Base-by-base conservation (phyloP, 805 yeast genomes). In the Saccharomycopsis olivae region DNA sequence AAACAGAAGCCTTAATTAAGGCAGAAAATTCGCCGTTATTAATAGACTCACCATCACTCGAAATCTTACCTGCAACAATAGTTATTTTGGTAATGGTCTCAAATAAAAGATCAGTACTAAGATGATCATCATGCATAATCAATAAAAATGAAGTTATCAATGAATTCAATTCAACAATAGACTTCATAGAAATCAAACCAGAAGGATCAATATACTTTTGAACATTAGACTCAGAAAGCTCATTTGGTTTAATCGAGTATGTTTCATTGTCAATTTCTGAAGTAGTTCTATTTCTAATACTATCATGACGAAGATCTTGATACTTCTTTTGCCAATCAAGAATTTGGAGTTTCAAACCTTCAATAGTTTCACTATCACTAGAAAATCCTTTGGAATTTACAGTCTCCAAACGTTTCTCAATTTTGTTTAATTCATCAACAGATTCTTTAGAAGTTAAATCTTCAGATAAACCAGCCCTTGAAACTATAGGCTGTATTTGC, bases 1-100 rank as follows among this genome's bases (percentile, higher is more conserved):
- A 74, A 18, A 82, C 70, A 1, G 89, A 68, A 33, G 80, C 78
- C 41, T 78, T 72, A 3, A 83, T 65, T 18, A 73, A 52, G 33
- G 65, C 55, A 32, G 75, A 57, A 53, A 64, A 59, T 43, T 71
- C 65, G 42, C 65, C 51, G 39, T 55, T 55, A 16, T 53, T 51
- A 10, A 58, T 53, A 2, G 49, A 34, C 33, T 47, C 53, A 10
- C 54, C 55, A 36, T 47, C 51, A 19, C 44, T 47, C 3, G 58
- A 51, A 38, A 60, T 57, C 18, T 51, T 46, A 10, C 54, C 50
- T 2, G 62, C 53, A 21, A 58, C 36, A 4, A 70, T 58, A 3
- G 77, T 69, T 18, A 75, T 57, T 36, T 60, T 56, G 1, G 81
- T 68, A 23, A 73, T 66, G 37, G 66, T 60, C 16, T 70, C 73